Conservation (phyloP, 768 basidiomycete genomes). For the Neoboletus subvelutipes region DNA sequence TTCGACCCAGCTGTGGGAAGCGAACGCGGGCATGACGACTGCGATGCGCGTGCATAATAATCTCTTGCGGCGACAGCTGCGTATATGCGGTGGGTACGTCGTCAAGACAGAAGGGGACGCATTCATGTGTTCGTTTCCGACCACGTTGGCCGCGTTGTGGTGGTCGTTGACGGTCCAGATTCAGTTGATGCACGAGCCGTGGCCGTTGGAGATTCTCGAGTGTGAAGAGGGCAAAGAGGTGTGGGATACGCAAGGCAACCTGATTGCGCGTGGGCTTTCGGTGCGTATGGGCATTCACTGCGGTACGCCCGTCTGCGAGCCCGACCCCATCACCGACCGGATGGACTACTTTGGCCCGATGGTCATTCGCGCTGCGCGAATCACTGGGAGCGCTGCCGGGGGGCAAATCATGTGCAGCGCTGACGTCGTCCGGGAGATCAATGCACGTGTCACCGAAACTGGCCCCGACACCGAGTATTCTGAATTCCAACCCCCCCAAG, state of each 20-base stretch:
- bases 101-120: slow-evolving; percentile 99
- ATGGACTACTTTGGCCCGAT: slow-evolving; percentile 99
- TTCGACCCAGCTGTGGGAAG: slow-evolving; percentile 96
- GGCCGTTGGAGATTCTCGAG: slow-evolving; percentile 94
- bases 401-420: slow-evolving; percentile 93
- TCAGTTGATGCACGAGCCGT: slow-evolving; percentile 74
- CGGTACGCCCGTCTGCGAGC: slow-evolving; percentile 85
- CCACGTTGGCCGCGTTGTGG: slow-evolving; percentile 79
- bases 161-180: slow-evolving; percentile 89
- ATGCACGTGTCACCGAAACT: slow-evolving; percentile 53
- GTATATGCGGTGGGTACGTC: slow-evolving; percentile 94
- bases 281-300: slow-evolving; percentile 98
- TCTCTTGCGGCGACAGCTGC: slow-evolving; percentile 79
- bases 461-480: slow-evolving; percentile 63
- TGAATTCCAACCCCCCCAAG: slow-evolving; percentile 52
- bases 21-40: slow-evolving; percentile 90
- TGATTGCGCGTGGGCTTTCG: slow-evolving; percentile 85
- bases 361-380: slow-evolving; percentile 90
- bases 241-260: slow-evolving; percentile 57
- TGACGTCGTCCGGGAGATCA: slow-evolving; percentile 82
- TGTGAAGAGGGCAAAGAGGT: slow-evolving; percentile 87
- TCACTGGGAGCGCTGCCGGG: slow-evolving; percentile 78
- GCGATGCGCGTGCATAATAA: slow-evolving; percentile 90
- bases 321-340: slow-evolving; percentile 85
- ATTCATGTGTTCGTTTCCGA: slow-evolving; percentile 98